Base-by-base conservation (phyloP, 768 basidiomycete species). In the Cyathus striatus region DNA sequence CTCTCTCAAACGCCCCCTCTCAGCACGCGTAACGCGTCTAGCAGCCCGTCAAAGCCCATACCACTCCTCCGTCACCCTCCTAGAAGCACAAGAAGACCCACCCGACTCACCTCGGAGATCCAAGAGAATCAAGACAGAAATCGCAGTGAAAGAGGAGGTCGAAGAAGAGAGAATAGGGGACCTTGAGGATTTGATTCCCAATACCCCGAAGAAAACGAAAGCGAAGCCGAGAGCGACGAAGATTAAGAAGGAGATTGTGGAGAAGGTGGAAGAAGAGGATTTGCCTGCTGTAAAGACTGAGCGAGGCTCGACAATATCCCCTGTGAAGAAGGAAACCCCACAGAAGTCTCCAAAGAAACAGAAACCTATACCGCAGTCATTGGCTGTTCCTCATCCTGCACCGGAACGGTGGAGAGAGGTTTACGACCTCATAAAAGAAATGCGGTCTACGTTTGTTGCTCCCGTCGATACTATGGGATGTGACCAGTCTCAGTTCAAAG, bases 381-480 rank as follows among this genome's bases (percentile, higher is more conserved):
- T 90, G 17, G 72, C 61, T 2, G 66, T 60, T 0, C 81, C 89
- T 0, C 86, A 90, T 51, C 79, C 85, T 0, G 68, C 78, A 1
- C 90, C 90, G 6, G 57, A 60, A 23, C 57, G 62, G 27, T 93
- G 90, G 90, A 62, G 64, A 32, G 79, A 88, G 47, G 72, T 71
- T 3, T 94, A 90, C 53, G 73, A 75, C 22, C 63, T 73, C 1
- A 91, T 93, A 36, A 81, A 82, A 53, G 70, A 72, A 40, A 93
- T 93, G 90, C 75, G 90, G 16, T 65, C 79, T 16, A 68, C 68
- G 9, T 75, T 83, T 18, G 65, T 76, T 0, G 93, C 94, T 0
- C 92, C 95, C 0, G 95, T 96, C 1, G 95, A 98, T 55, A 88
- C 84, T 0, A 90, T 93, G 89, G 90, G 91, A 1, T 90, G 90